These are phyloP conservation scores for Talaromyces adpressus DNA, from an alignment of 495 filamentous ascomycete species.

Conservation along the genomic window DNA sequence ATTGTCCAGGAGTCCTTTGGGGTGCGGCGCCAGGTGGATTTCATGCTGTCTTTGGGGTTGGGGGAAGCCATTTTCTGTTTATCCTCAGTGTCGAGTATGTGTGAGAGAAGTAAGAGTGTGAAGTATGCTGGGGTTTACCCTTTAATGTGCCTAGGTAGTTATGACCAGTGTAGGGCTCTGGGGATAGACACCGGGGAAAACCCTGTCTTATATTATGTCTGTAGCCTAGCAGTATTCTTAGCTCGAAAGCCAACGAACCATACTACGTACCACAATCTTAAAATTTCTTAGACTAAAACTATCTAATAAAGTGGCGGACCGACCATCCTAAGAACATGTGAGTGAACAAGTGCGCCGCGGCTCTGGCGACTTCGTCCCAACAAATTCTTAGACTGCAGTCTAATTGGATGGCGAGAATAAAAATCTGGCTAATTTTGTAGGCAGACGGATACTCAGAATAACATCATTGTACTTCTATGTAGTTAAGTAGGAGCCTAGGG, in stretches of 20 bases:
- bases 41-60: conserved; percentile 27
- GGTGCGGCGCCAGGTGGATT: conserved; percentile 27
- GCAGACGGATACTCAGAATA: conserved; percentile 6
- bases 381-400: neutral
- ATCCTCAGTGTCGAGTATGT: neutral
- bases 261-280: neutral
- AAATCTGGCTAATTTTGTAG: neutral
- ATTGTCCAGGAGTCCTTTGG: conserved; percentile 23
- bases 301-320: neutral
- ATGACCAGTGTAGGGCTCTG: too few species aligned
- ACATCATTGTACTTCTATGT: neutral
- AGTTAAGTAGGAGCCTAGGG: too few species aligned
- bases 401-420: neutral
- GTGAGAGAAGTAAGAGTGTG: neutral
- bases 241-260: neutral
- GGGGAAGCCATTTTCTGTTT: neutral
- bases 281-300: neutral
- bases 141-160: neutral
- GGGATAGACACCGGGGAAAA: neutral
- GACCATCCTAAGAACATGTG: conserved; percentile 1
- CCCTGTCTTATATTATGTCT: neutral
- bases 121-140: neutral
- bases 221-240: neutral
- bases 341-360: conserved; percentile 1
- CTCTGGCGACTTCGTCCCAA: neutral